Conservation (phyloP, 345 rosid species). For the Lenwebbia sp. region DNA sequence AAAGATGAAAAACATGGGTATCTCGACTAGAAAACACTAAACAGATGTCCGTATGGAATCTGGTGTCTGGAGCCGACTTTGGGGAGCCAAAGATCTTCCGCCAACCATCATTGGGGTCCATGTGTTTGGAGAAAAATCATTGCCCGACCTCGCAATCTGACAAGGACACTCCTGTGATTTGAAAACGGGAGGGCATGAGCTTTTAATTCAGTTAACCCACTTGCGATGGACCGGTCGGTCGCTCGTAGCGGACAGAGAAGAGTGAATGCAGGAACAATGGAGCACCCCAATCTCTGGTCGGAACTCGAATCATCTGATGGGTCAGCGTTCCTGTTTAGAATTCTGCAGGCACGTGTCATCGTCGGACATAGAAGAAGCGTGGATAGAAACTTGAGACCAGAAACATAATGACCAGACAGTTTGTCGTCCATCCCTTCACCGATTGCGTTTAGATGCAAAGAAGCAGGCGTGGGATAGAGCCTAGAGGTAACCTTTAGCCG, state of each 20-base stretch:
- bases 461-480: background rate
- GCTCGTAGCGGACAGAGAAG: background rate
- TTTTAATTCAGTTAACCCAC: background rate
- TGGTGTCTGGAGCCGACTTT: background rate
- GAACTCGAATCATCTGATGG: background rate
- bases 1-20: background rate
- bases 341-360: background rate
- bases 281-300: background rate
- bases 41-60: background rate
- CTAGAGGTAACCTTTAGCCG: background rate
- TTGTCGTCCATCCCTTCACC: background rate
- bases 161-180: background rate
- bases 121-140: background rate
- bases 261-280: background rate
- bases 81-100: background rate
- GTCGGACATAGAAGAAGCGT: background rate
- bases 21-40: background rate
- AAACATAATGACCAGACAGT: background rate
- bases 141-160: background rate
- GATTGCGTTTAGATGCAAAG: background rate
- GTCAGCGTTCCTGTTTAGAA: background rate
- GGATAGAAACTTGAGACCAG: background rate
- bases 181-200: background rate
- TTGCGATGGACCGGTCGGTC: background rate
- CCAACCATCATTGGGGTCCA: background rate